phyloP scores from a whole-genome alignment of 345 rosid species.

The Camelina neglecta region DNA sequence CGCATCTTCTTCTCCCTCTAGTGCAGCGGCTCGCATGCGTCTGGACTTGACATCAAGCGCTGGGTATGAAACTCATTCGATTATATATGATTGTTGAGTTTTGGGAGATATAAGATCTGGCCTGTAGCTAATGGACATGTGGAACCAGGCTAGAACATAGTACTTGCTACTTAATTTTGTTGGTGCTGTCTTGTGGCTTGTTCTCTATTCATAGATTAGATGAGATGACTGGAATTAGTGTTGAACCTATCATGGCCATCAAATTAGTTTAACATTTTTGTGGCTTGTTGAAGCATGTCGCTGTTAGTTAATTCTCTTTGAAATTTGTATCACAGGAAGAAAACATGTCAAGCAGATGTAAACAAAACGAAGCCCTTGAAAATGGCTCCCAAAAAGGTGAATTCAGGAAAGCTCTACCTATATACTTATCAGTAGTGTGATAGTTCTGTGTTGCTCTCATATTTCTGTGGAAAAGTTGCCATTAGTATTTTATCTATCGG shows the following conservation, averaged over 20 bases:
- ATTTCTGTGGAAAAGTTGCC: background rate
- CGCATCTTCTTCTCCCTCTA: slow-evolving; percentile 39
- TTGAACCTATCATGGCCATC: background rate
- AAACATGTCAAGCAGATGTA: slow-evolving; percentile 1
- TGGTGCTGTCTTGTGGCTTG: slow-evolving; percentile 1
- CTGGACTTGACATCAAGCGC: slow-evolving; percentile 29
- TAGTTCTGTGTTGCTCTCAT: slow-evolving; percentile 15
- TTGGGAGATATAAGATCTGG: background rate
- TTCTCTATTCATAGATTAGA: slow-evolving; percentile 8
- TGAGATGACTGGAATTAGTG: slow-evolving; percentile 8
- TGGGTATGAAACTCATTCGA: slow-evolving; percentile 40
- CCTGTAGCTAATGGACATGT: slow-evolving; percentile 24
- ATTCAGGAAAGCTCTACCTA: slow-evolving; percentile 24
- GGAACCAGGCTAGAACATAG: slow-evolving; percentile 21
- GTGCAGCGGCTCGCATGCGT: slow-evolving; percentile 40
- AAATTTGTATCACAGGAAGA: slow-evolving; percentile 38
- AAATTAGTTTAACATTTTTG: slow-evolving; percentile 7
- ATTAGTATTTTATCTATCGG: background rate
- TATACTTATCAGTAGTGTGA: slow-evolving; percentile 25
- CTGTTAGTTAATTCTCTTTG: slow-evolving; percentile 10
- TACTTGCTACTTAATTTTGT: background rate
- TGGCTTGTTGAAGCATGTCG: slow-evolving; percentile 4
- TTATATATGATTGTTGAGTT: slow-evolving; percentile 5
- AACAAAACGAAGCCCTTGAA: slow-evolving; percentile 37
- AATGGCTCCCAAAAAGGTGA: slow-evolving; percentile 49